A percentile compares a stretch with the other conserved stretches of the same genome.
phyloP scores from a whole-genome alignment of 345 rosid genomes.

The Iberis pinnata region DNA sequence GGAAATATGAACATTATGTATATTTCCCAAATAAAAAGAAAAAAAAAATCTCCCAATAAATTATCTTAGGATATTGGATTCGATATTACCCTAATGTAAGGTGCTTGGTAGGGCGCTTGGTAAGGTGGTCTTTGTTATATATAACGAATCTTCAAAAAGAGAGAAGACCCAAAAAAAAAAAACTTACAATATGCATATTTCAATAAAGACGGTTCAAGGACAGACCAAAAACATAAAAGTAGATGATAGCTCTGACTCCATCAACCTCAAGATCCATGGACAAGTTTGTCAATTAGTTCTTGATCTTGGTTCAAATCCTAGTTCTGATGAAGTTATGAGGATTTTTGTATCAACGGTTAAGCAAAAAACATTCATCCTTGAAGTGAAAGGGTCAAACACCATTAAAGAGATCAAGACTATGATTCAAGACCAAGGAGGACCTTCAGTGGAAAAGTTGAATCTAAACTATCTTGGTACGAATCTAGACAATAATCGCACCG shows the following conservation, averaged over 20 bases:
- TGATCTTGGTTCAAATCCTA: neutral
- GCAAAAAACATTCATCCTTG: constrained; percentile 5
- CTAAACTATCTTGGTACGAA: constrained; percentile 7
- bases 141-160: no score
- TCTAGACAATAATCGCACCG: neutral
- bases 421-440: constrained; percentile 17
- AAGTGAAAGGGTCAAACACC: constrained; percentile 14
- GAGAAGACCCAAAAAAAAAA: no score
- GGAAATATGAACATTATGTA: no score
- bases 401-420: constrained; percentile 3
- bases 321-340: neutral
- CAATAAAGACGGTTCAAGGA: no score
- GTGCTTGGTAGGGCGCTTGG: no score
- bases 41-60: no score
- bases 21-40: no score
- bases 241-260: constrained; percentile 1
- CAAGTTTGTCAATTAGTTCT: neutral
- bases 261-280: constrained; percentile 14
- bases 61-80: no score
- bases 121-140: no score
- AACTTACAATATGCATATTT: no score
- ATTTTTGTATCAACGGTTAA: constrained; percentile 11
- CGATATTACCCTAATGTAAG: no score
- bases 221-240: constrained; percentile 6
- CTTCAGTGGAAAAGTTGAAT: neutral